Evolutionary conservation across 768 basidiomycete genomes (phyloP).

Genomic region (Tephrocybe rancida): DNA sequence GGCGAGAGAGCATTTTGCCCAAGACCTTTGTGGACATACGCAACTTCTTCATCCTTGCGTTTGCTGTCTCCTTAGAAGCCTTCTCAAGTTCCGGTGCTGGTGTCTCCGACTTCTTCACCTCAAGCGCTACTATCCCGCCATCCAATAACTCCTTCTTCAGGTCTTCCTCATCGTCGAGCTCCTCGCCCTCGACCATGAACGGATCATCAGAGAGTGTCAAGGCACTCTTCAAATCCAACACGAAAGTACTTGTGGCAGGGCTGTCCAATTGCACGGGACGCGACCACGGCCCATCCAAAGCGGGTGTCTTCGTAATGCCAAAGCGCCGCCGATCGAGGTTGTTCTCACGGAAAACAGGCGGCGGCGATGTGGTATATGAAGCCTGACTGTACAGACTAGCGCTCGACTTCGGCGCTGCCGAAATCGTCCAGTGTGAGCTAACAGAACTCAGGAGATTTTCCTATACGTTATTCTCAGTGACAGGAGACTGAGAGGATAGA

Average conservation of each 20-base stretch:
- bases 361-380: conserved; percentile 17
- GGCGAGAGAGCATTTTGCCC: conserved; percentile 19
- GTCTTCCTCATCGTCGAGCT: neutral
- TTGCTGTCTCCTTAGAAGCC: conserved; percentile 3
- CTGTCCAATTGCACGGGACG: neutral
- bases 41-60: conserved; percentile 5
- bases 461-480: neutral
- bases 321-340: conserved; percentile 22
- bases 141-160: neutral
- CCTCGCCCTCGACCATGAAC: neutral
- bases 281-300: conserved; percentile 18
- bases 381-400: conserved; percentile 25
- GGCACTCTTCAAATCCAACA: conserved; percentile 5
- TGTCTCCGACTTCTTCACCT: neutral
- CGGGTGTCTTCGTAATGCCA: conserved; percentile 21
- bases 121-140: neutral
- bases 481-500: neutral
- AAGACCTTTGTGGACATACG: conserved; percentile 14
- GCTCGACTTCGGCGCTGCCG: conserved; percentile 18
- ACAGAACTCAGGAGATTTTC: conserved; percentile 11
- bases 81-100: neutral
- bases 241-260: conserved; percentile 4
- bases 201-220: neutral
- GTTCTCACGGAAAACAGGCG: conserved; percentile 13
- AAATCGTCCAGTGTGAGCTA: conserved; percentile 19